phyloP scores from a whole-genome alignment of 2,329 filamentous ascomycete genomes.

The Ascochyta koolunga region DNA sequence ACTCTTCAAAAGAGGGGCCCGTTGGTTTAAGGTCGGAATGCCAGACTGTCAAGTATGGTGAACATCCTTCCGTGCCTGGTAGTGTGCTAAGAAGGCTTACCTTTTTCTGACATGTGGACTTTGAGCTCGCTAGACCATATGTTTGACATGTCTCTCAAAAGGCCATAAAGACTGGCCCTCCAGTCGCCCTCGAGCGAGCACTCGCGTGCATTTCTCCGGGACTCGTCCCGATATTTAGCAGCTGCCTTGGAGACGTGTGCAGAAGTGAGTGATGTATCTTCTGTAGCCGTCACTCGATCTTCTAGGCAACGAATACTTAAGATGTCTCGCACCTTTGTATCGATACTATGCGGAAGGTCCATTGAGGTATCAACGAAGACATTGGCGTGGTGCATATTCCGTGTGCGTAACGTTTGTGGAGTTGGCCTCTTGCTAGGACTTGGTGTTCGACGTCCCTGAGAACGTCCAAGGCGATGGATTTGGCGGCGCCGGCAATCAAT shows the following conservation, averaged over 20 bases:
- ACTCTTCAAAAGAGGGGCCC: conserved; percentile 9
- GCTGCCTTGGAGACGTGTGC: not conserved
- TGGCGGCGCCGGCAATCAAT: no score
- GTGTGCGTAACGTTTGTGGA: conserved; percentile 26
- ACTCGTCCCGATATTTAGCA: conserved; percentile 1
- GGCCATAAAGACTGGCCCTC: conserved; percentile 19
- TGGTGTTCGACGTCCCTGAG: no score
- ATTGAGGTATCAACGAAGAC: conserved; percentile 18
- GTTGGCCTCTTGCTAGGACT: conserved; percentile 26
- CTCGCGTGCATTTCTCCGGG: conserved; percentile 18
- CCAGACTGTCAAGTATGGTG: conserved; percentile 17
- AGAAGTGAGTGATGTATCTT: not conserved
- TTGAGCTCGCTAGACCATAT: conserved; percentile 9
- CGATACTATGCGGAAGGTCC: no score
- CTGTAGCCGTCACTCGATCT: conserved; percentile 1
- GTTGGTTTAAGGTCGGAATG: conserved; percentile 22
- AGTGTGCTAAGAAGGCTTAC: conserved; percentile 8
- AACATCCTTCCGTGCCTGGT: not conserved
- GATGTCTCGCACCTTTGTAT: conserved; percentile 16
- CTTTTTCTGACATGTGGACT: conserved; percentile 24
- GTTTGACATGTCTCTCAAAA: conserved; percentile 16
- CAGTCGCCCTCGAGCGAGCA: conserved; percentile 26
- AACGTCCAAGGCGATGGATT: no score
- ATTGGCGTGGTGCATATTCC: conserved; percentile 23
- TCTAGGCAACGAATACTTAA: conserved; percentile 16